A percentile compares a stretch with the other conserved stretches of the same genome.
These are phyloP conservation scores for Smittium mucronatum DNA, from an alignment of 371 early-diverging fungal genomes.

Conservation along the genomic window DNA sequence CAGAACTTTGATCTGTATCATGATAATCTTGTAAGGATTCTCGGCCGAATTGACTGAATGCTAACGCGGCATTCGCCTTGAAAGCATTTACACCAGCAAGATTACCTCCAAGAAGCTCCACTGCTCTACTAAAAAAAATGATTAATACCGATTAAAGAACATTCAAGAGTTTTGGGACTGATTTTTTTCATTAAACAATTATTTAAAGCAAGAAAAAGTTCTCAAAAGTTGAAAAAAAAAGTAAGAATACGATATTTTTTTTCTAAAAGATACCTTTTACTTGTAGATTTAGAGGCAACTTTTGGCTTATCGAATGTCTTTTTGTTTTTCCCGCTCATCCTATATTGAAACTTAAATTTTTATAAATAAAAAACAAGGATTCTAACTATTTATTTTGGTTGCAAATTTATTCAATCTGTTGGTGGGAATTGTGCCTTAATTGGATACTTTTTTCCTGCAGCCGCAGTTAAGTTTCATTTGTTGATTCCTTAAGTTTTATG, in stretches of 20 bases:
- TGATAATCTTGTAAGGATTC: not conserved
- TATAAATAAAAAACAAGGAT: no score
- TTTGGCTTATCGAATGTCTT: conserved; percentile 11
- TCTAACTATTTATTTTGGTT: no score
- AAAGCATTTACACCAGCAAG: conserved; percentile 32
- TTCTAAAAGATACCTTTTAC: conserved; percentile 30
- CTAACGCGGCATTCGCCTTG: conserved; percentile 34
- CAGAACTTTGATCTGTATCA: not conserved
- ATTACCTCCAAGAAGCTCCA: conserved; percentile 30
- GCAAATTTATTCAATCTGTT: no score
- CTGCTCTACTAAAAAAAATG: conserved; percentile 24
- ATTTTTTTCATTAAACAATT: not conserved
- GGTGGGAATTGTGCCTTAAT: no score
- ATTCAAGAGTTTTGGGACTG: conserved; percentile 8
- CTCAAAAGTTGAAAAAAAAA: no score
- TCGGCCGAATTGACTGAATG: conserved; percentile 27
- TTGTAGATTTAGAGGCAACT: conserved; percentile 29
- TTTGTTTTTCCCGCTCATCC: conserved; percentile 3
- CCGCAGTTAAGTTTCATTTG: no score
- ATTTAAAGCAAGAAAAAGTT: no score
- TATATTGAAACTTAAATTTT: not conserved
- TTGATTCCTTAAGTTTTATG: no score
- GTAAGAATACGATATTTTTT: no score
- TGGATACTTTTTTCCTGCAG: no score
- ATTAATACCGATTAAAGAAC: not conserved